phyloP scores from a whole-genome alignment of 2,329 filamentous ascomycete species.

The Cadophora malorum region DNA sequence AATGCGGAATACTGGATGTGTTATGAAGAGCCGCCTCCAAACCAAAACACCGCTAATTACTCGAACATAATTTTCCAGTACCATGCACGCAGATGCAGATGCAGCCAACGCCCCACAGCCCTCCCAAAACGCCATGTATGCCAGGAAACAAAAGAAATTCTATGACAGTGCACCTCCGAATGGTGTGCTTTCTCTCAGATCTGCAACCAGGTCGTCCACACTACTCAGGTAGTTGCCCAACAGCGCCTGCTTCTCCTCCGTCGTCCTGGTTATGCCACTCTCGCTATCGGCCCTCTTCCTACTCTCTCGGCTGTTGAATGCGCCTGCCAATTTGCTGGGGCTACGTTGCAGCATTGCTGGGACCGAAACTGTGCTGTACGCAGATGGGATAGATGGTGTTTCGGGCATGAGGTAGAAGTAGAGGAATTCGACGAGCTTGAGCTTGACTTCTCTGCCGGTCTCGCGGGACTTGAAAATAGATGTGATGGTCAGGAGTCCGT shows the following conservation, averaged over 20 bases:
- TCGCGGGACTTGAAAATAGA: slow-evolving; percentile 89
- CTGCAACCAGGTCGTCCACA: slow-evolving; percentile 70
- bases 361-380: slow-evolving; percentile 53
- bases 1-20: slow-evolving; percentile 17
- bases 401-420: slow-evolving; percentile 99
- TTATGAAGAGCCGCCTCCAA: slow-evolving; percentile 22
- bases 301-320: slow-evolving; percentile 54
- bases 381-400: slow-evolving; percentile 62
- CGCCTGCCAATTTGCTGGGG: slow-evolving; percentile 70
- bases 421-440: slow-evolving; percentile 95
- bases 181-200: slow-evolving; percentile 79
- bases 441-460: slow-evolving; percentile 87
- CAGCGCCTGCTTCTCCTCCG: slow-evolving; percentile 71
- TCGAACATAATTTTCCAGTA: slow-evolving; percentile 32
- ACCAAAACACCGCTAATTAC: slow-evolving; percentile 26
- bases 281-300: slow-evolving; percentile 46
- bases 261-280: slow-evolving; percentile 56
- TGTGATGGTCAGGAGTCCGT: slow-evolving; percentile 89
- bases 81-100: slow-evolving; percentile 22
- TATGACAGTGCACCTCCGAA: slow-evolving; percentile 67
- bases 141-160: slow-evolving; percentile 33
- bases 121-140: slow-evolving; percentile 31
- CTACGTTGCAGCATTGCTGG: slow-evolving; percentile 67
- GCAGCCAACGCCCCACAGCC: slow-evolving; percentile 28
- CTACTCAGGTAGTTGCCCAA: slow-evolving; percentile 65